Evolutionary conservation across 176 grass and related monocot genomes (phyloP).

Genomic region (Saccharum spontaneum): DNA sequence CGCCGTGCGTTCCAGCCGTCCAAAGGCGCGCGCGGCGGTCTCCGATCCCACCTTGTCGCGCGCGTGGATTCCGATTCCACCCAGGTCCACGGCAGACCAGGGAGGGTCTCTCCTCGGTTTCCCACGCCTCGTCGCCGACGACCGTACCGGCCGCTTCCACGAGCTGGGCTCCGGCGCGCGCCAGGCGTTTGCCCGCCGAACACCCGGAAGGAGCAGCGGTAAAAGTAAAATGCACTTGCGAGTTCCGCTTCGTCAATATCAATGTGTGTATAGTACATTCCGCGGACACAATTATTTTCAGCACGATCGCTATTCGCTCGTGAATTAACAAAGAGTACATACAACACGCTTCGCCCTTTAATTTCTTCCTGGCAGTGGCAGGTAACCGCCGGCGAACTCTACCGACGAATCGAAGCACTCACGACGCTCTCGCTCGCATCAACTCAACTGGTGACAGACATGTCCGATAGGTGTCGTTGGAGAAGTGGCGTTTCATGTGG

Average conservation of each 20-base stretch:
- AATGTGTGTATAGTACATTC: neutral
- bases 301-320: neutral
- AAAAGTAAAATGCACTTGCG: no score
- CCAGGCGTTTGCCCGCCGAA: no score
- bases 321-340: neutral
- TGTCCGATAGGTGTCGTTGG: neutral
- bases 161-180: no score
- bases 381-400: neutral
- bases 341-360: neutral
- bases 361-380: neutral
- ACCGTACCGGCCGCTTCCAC: no score
- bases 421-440: neutral
- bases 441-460: neutral
- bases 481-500: slow-evolving; percentile 13
- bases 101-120: no score
- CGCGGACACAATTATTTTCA: neutral
- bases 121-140: no score
- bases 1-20: no score
- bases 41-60: no score
- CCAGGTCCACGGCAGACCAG: no score
- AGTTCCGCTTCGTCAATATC: neutral
- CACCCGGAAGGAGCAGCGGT: no score
- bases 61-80: no score
- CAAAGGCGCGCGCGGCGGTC: no score
- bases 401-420: neutral